These are phyloP conservation scores for Allium fistulosum DNA, from an alignment of 106 monocot genomes.

Conservation along the genomic window DNA sequence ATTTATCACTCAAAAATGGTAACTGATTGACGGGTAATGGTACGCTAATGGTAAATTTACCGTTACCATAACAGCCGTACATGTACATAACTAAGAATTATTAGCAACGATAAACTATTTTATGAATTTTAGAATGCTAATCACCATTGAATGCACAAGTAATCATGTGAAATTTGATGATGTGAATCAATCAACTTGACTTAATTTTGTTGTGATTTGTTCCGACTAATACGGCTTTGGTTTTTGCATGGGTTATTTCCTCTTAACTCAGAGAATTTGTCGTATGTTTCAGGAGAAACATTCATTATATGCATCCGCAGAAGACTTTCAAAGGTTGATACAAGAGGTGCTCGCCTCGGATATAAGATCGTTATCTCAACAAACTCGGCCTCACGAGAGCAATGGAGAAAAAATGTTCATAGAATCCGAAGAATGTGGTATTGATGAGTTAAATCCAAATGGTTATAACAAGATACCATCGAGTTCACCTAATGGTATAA, in stretches of 20 bases:
- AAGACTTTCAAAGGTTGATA: constrained; percentile 60
- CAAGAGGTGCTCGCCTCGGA: constrained; percentile 84
- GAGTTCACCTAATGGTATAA: constrained; percentile 9
- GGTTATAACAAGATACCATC: background rate
- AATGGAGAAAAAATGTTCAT: background rate
- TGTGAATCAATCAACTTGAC: background rate
- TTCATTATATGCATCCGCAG: constrained; percentile 64
- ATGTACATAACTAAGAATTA: no score
- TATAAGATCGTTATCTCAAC: constrained; percentile 78
- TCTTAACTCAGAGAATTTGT: background rate
- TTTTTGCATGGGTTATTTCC: background rate
- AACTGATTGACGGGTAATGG: no score
- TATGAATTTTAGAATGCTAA: no score
- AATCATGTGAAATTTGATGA: no score
- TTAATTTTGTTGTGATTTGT: background rate
- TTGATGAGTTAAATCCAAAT: background rate
- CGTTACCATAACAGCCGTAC: no score
- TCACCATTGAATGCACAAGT: no score
- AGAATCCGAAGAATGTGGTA: background rate
- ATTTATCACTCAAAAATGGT: no score
- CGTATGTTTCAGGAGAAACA: constrained; percentile 43
- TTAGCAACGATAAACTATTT: no score
- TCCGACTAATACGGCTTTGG: background rate
- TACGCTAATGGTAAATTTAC: no score
- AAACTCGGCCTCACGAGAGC: constrained; percentile 36